A percentile compares a stretch with the other conserved stretches of the same genome.
These are phyloP conservation scores for Castanea sativa DNA, from an alignment of 306 rosid species.

Conservation along the genomic window DNA sequence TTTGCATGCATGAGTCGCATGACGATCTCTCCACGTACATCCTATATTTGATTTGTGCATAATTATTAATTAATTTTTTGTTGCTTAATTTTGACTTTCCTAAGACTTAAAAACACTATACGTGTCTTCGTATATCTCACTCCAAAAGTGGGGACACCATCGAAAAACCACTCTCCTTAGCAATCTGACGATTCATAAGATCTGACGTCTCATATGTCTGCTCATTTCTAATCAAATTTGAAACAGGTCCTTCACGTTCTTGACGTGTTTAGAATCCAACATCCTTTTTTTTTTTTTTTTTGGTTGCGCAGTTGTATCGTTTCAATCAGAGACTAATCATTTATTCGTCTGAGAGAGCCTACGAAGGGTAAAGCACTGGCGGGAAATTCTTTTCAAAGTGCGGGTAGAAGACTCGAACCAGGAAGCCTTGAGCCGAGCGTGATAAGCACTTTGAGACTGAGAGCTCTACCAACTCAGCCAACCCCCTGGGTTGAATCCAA, in stretches of 20 bases:
- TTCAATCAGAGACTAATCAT: too few species aligned
- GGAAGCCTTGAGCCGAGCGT: too few species aligned
- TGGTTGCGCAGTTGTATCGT: too few species aligned
- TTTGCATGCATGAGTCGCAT: slow-evolving; percentile 7
- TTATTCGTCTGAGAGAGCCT: too few species aligned
- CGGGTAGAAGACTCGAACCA: too few species aligned
- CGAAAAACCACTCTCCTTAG: background rate
- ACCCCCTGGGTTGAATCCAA: too few species aligned
- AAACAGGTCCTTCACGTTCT: background rate
- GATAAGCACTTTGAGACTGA: too few species aligned
- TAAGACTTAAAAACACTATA: background rate
- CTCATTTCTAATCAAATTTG: background rate
- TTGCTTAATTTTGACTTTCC: background rate
- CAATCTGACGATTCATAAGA: slow-evolving; percentile 25
- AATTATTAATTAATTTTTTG: background rate
- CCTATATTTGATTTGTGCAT: background rate
- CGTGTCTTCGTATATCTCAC: slow-evolving; percentile 28
- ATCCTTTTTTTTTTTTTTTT: too few species aligned
- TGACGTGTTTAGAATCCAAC: background rate
- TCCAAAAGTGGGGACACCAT: background rate
- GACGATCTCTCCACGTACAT: background rate
- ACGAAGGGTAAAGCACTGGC: too few species aligned
- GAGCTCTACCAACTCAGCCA: too few species aligned
- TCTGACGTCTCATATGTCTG: slow-evolving; percentile 6
- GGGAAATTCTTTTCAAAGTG: too few species aligned